Conservation (phyloP, 2,329 filamentous ascomycete species). For the Dissoconium aciculare region DNA sequence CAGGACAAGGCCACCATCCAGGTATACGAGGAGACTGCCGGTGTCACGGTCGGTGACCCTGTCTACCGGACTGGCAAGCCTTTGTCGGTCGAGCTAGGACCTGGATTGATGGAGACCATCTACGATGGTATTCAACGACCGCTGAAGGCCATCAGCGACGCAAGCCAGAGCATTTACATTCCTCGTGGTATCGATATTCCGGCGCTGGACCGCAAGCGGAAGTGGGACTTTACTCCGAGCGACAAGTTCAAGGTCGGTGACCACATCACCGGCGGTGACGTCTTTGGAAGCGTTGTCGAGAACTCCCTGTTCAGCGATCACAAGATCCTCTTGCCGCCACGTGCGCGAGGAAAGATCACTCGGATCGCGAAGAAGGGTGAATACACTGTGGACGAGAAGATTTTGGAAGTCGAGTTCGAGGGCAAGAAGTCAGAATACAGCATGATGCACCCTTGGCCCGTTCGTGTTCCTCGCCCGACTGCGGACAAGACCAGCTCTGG, state of each 20-base stretch:
- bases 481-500: constrained; percentile 84
- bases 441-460: constrained; percentile 99
- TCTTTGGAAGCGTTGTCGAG: constrained; percentile 89
- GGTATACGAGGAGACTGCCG: constrained; percentile 98
- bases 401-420: constrained; percentile 93
- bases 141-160: constrained; percentile 64
- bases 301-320: constrained; percentile 91
- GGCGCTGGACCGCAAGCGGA: constrained; percentile 75
- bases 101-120: constrained; percentile 95
- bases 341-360: constrained; percentile 82
- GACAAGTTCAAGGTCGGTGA: constrained; percentile 76
- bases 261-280: constrained; percentile 89
- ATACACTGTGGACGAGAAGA: constrained; percentile 87
- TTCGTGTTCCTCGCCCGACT: constrained; percentile 83
- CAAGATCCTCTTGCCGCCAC: constrained; percentile 80
- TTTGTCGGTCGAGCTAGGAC: constrained; percentile 90
- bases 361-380: constrained; percentile 76
- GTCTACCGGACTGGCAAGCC: constrained; percentile 85
- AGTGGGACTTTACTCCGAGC: constrained; percentile 86
- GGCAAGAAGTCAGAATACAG: constrained; percentile 85
- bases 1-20: constrained; percentile 93
- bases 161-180: constrained; percentile 86
- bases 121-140: constrained; percentile 98
- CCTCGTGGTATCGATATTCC: constrained; percentile 83
- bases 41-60: constrained; percentile 89